Base-by-base conservation (phyloP, 371 early-diverging fungal species). In the Circinella minor region DNA sequence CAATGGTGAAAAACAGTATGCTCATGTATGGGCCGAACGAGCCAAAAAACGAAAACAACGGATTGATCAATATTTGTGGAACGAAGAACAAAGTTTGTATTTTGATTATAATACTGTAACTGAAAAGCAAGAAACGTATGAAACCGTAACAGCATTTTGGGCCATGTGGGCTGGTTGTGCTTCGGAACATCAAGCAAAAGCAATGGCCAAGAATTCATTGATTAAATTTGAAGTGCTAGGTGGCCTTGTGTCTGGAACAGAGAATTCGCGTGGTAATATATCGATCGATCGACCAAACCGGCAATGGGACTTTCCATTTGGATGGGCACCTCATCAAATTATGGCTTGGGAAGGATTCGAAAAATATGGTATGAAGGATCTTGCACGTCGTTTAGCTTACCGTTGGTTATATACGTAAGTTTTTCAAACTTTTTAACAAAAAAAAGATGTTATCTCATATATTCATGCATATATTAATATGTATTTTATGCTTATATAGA, bases 301-400 rank as follows among this genome's bases (percentile, higher is more conserved):
- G 49, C 99, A 98, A 73, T 98, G 98, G 98, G 98, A 98, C 73
- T 96, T 91, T 70, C 96, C 95, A 1, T 96, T 90, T 72, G 96
- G 99, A 14, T 98, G 99, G 99, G 97, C 97, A 36, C 99, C 99
- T 57, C 98, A 98, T 80, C 99, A 98, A 78, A 98, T 98, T 55
- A 83, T 98, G 75, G 93, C 97, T 2, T 98, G 99, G 99, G 82
- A 88, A 68, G 98, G 94, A 3, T 84, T 97, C 63, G 89, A 88
- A 68, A 88, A 88, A 67, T 98, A 98, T 79, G 95, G 94, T 7
- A 94, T 88, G 76, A 70, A 68, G 54, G 90, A 89, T 38, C 92
- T 91, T 36, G 94, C 97, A 4, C 82, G 89, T 9, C 87, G 97
- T 18, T 77, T 93, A 34, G 94, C 94, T 15, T 98, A 98, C 81